These are phyloP conservation scores for Orbilia brochopaga DNA, from an alignment of 2,329 filamentous ascomycete genomes.

Conservation along the genomic window DNA sequence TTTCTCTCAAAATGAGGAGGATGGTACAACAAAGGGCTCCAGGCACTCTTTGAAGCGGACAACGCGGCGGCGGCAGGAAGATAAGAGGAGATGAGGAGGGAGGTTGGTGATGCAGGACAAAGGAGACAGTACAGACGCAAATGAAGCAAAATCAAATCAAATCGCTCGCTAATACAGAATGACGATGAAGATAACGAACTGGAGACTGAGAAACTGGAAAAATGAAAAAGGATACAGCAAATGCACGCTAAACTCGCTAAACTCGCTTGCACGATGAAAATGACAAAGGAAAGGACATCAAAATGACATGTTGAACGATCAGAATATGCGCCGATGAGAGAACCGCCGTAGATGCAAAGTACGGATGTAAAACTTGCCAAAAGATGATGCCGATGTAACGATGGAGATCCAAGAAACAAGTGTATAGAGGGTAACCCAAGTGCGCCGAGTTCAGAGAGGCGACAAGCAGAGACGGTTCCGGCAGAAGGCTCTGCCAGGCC, in stretches of 20 bases:
- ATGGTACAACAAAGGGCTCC: constrained; percentile 47
- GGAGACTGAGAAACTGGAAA: constrained; percentile 10
- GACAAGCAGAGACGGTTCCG: constrained; percentile 1
- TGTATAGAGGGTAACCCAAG: constrained; percentile 48
- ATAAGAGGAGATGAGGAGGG: constrained; percentile 33
- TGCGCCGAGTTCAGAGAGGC: constrained; percentile 44
- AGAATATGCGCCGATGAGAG: constrained; percentile 49
- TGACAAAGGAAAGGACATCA: constrained; percentile 39
- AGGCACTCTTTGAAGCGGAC: constrained; percentile 49
- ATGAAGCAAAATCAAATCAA: constrained; percentile 25
- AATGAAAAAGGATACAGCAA: constrained; percentile 30
- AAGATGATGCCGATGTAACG: constrained; percentile 26
- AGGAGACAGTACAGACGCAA: constrained; percentile 33
- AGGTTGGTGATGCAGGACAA: constrained; percentile 36
- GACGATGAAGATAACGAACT: constrained; percentile 15
- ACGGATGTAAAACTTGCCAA: constrained; percentile 2
- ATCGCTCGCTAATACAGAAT: constrained; percentile 51
- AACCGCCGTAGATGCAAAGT: constrained; percentile 50
- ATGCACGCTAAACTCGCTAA: constrained; percentile 52
- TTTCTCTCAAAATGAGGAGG: constrained; percentile 31
- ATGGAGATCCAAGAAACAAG: constrained; percentile 20
- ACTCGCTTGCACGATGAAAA: constrained; percentile 38
- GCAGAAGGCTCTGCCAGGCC: constrained; percentile 4
- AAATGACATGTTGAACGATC: constrained; percentile 48
- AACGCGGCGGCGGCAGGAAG: constrained; percentile 19